phyloP scores from a whole-genome alignment of 176 grass and related monocot species.

The Aegilops tauschii region DNA sequence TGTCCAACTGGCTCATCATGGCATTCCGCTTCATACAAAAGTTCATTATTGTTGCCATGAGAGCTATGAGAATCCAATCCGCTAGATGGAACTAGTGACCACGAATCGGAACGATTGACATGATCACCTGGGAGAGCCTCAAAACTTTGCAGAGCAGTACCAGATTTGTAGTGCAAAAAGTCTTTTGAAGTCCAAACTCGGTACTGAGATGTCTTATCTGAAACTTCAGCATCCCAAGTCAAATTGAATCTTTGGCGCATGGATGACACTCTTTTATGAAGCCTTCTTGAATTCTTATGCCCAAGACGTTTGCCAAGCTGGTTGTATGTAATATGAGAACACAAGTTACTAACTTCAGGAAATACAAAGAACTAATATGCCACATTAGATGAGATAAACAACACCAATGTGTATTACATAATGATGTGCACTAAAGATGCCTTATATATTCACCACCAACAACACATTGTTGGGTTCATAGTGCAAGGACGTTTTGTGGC shows the following conservation, averaged over 20 bases:
- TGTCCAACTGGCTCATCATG: conserved; percentile 35
- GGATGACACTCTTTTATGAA: conserved; percentile 68
- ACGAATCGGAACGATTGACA: conserved; percentile 31
- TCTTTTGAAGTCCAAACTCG: conserved; percentile 88
- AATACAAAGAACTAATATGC: conserved; percentile 34
- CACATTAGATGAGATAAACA: conserved; percentile 23
- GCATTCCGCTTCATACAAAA: conserved; percentile 39
- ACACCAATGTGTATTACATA: not conserved
- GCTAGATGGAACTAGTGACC: conserved; percentile 44
- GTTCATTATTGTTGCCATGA: conserved; percentile 25
- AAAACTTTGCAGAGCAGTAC: conserved; percentile 43
- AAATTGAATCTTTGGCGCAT: conserved; percentile 72
- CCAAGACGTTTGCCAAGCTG: conserved; percentile 79
- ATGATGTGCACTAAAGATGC: conserved; percentile 10
- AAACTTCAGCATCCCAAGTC: conserved; percentile 71
- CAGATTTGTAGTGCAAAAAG: conserved; percentile 52
- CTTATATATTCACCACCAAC: conserved; percentile 10
- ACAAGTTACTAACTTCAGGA: conserved; percentile 21
- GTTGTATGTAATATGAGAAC: conserved; percentile 28
- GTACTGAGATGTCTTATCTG: conserved; percentile 65
- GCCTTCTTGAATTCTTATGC: conserved; percentile 66
- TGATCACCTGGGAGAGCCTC: conserved; percentile 41
- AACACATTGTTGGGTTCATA: conserved; percentile 11
- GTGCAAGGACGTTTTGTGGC: not conserved
- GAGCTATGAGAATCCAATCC: conserved; percentile 30